Percentiles rank a stretch among this genome's conserved stretches.
Conservation (phyloP, 2,329 filamentous ascomycete species). For the Epichloe bromicola region DNA sequence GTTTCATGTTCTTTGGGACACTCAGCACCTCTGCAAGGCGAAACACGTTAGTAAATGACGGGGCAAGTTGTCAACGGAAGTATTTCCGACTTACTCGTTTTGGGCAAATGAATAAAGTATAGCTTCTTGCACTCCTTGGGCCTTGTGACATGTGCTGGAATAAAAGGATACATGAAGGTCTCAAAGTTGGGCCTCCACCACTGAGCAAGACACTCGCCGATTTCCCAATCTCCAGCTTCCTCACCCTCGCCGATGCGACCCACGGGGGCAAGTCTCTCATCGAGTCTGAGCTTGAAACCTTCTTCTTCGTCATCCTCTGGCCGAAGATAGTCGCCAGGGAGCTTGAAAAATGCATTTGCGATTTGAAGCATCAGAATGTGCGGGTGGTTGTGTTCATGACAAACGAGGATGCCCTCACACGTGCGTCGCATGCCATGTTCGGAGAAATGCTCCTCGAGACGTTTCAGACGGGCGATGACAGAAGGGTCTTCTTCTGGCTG, state of each 20-base stretch:
- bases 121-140: conserved; percentile 99
- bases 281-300: conserved; percentile 87
- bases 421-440: conserved; percentile 93
- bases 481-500: conserved; percentile 97
- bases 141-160: conserved; percentile 87
- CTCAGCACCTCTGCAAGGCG: conserved; percentile 64
- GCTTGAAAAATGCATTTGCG: conserved; percentile 97
- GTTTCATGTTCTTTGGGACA: conserved; percentile 99
- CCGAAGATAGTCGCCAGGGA: conserved; percentile 88
- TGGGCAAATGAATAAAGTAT: conserved; percentile 89
- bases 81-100: conserved; percentile 56
- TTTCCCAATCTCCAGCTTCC: conserved; percentile 77
- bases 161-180: conserved; percentile 99
- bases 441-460: conserved; percentile 89
- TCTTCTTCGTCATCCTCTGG: conserved; percentile 82
- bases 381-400: conserved; percentile 97
- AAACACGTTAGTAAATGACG: conserved; percentile 1
- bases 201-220: conserved; percentile 88
- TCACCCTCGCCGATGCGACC: conserved; percentile 71
- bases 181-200: conserved; percentile 99
- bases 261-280: conserved; percentile 88
- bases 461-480: conserved; percentile 80
- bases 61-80: background rate
- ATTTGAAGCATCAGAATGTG: conserved; percentile 99
- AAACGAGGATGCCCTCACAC: conserved; percentile 92